Evolutionary conservation across 2,329 filamentous ascomycete species (phyloP).

Genomic region (Hymenoscyphus albidus): DNA sequence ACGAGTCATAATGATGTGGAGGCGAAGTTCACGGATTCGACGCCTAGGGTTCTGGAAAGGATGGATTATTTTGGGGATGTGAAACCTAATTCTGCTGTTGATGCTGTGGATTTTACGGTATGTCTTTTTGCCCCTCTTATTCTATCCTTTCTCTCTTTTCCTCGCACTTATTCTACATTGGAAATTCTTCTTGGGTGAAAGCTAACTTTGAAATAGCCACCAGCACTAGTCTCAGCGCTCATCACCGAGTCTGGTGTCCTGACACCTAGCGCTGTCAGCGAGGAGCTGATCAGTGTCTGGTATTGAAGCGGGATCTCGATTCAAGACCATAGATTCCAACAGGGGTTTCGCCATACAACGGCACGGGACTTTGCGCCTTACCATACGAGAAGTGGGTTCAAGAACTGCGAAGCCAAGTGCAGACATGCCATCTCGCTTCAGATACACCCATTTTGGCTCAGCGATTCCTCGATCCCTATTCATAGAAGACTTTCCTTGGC

Average conservation of each 20-base stretch:
- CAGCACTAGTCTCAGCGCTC: conserved; percentile 65
- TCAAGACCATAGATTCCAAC: conserved; percentile 9
- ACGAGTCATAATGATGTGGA: conserved; percentile 24
- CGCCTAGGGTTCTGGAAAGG: conserved; percentile 24
- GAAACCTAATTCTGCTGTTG: conserved; percentile 35
- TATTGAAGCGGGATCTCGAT: conserved; percentile 21
- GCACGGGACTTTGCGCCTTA: conserved; percentile 1
- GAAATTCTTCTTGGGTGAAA: neutral
- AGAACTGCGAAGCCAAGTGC: no score
- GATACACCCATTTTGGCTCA: no score
- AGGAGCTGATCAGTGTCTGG: conserved; percentile 55
- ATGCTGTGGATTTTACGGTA: conserved; percentile 68
- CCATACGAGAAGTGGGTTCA: no score
- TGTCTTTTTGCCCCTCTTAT: conserved; percentile 22
- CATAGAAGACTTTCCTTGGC: no score
- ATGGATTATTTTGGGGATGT: conserved; percentile 29
- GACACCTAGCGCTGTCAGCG: conserved; percentile 65
- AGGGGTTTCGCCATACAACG: neutral
- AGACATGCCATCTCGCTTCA: no score
- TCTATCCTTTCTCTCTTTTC: no score
- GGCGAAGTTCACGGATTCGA: conserved; percentile 19
- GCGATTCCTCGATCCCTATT: no score
- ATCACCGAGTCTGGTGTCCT: conserved; percentile 74
- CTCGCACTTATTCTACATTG: no score
- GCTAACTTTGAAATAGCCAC: conserved; percentile 48